Conservation (phyloP, 805 yeast genomes). For the Ogataea sp. region DNA sequence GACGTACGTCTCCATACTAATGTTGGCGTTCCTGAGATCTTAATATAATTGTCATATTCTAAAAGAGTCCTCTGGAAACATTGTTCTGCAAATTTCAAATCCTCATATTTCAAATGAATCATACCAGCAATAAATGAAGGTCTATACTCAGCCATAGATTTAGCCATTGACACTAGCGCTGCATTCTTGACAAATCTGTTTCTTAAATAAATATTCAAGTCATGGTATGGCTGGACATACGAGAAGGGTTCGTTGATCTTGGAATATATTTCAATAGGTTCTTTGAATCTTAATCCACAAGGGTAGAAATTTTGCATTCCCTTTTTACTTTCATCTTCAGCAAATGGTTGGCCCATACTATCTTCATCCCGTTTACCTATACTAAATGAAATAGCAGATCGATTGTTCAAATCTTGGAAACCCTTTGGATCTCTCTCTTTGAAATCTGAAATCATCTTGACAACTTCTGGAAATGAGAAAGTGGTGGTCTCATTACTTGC, state of each 20-base stretch:
- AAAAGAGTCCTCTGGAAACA: slow-evolving; percentile 88
- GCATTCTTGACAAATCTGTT: slow-evolving; percentile 61
- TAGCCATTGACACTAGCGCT: slow-evolving; percentile 68
- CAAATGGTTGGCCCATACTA: slow-evolving; percentile 36
- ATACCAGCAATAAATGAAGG: slow-evolving; percentile 93
- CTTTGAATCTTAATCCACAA: slow-evolving; percentile 41
- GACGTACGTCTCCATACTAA: slow-evolving; percentile 95
- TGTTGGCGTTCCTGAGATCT: slow-evolving; percentile 87
- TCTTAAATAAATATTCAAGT: slow-evolving; percentile 63
- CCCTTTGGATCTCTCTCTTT: slow-evolving; percentile 32
- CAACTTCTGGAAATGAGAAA: slow-evolving; percentile 53
- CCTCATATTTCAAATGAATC: slow-evolving; percentile 81
- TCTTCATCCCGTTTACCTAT: slow-evolving; percentile 36
- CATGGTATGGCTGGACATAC: slow-evolving; percentile 87
- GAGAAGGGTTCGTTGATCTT: slow-evolving; percentile 70
- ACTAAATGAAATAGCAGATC: slow-evolving; percentile 38
- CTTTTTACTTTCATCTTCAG: slow-evolving; percentile 18
- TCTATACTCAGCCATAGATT: slow-evolving; percentile 81
- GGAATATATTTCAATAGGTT: slow-evolving; percentile 75
- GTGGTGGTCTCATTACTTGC: slow-evolving; percentile 27
- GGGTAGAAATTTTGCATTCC: slow-evolving; percentile 1
- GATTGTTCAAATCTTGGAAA: slow-evolving; percentile 22
- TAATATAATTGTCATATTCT: slow-evolving; percentile 80
- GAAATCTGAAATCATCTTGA: slow-evolving; percentile 33
- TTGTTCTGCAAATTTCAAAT: slow-evolving; percentile 90